A percentile compares a stretch with the other conserved stretches of the same genome.
These are phyloP conservation scores for Myxozyma sirexii DNA, from an alignment of 805 yeast genomes.

Conservation along the genomic window DNA sequence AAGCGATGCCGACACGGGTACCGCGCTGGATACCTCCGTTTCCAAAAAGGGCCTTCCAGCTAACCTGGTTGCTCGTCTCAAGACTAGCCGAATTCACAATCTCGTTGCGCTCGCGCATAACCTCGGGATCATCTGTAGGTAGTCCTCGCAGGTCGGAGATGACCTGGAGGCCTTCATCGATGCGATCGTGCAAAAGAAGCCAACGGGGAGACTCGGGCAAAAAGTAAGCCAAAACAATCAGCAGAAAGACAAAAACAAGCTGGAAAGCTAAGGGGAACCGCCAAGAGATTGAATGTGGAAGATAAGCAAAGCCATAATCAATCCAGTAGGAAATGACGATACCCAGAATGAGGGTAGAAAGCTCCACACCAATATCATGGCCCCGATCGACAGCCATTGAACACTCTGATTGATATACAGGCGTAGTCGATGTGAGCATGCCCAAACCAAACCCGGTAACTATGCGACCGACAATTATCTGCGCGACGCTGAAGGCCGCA, in stretches of 20 bases:
- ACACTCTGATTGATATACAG: constrained; percentile 80
- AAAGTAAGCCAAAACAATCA: constrained; percentile 54
- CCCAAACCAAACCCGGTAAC: constrained; percentile 78
- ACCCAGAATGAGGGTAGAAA: not conserved
- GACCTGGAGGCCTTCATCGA: constrained; percentile 55
- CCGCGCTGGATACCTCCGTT: constrained; percentile 43
- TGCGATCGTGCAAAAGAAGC: constrained; percentile 68
- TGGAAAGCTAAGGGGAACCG: constrained; percentile 80
- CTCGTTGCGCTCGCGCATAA: constrained; percentile 42
- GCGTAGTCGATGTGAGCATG: constrained; percentile 75
- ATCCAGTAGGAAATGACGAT: constrained; percentile 37
- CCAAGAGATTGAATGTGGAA: constrained; percentile 54
- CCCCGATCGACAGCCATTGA: constrained; percentile 70
- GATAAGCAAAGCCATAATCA: constrained; percentile 71
- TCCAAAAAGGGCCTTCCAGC: constrained; percentile 37
- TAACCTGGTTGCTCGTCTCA: constrained; percentile 19
- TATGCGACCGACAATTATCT: constrained; percentile 73
- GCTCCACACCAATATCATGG: constrained; percentile 52
- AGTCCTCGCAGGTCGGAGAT: constrained; percentile 19
- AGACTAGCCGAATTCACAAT: constrained; percentile 28
- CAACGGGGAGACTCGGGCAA: constrained; percentile 90
- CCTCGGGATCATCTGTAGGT: constrained; percentile 45
- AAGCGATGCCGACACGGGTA: constrained; percentile 52
- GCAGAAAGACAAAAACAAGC: constrained; percentile 59
- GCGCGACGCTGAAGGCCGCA: constrained; percentile 62